These are phyloP conservation scores for Aspergillus novofumigatus DNA, from an alignment of 2,329 filamentous ascomycete species.

Conservation along the genomic window DNA sequence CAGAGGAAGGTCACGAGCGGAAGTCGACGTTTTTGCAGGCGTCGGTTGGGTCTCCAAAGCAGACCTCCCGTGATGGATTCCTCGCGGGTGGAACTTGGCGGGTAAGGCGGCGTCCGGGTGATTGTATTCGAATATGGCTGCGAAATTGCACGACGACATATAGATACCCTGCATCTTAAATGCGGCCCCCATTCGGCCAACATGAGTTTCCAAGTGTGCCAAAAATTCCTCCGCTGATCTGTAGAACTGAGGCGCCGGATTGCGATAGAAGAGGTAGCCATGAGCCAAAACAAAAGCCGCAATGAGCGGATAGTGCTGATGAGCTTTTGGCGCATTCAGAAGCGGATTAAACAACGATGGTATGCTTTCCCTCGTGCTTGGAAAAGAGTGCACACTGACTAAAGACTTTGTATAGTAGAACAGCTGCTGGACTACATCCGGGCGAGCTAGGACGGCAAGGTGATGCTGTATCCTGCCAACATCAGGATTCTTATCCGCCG, in stretches of 20 bases:
- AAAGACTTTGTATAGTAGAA: constrained; percentile 59
- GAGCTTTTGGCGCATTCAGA: constrained; percentile 36
- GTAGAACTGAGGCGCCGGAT: constrained; percentile 36
- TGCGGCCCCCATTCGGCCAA: constrained; percentile 44
- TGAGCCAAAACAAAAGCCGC: constrained; percentile 52
- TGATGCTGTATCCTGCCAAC: constrained; percentile 84
- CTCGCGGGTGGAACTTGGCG: constrained; percentile 21
- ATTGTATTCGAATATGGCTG: constrained; percentile 55
- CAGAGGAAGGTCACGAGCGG: constrained; percentile 6
- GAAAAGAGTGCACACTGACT: constrained; percentile 52
- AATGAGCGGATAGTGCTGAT: constrained; percentile 36
- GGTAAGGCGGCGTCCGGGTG: constrained; percentile 31
- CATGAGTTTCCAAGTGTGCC: constrained; percentile 44
- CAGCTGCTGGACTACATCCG: constrained; percentile 54
- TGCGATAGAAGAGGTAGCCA: constrained; percentile 44
- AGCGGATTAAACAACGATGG: constrained; percentile 52
- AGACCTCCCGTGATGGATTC: constrained; percentile 10
- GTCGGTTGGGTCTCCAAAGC: constrained; percentile 11
- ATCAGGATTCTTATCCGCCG: constrained; percentile 69
- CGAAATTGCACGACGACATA: constrained; percentile 52
- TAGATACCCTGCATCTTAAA: constrained; percentile 54
- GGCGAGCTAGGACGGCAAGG: constrained; percentile 63
- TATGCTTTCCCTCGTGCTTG: constrained; percentile 54
- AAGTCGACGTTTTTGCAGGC: constrained; percentile 23
- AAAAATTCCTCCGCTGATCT: constrained; percentile 39